A percentile compares a stretch with the other conserved stretches of the same genome.
Conservation (phyloP, 1,284 basidiomycete genomes). For the Apiotrichum mycotoxinovorans region DNA sequence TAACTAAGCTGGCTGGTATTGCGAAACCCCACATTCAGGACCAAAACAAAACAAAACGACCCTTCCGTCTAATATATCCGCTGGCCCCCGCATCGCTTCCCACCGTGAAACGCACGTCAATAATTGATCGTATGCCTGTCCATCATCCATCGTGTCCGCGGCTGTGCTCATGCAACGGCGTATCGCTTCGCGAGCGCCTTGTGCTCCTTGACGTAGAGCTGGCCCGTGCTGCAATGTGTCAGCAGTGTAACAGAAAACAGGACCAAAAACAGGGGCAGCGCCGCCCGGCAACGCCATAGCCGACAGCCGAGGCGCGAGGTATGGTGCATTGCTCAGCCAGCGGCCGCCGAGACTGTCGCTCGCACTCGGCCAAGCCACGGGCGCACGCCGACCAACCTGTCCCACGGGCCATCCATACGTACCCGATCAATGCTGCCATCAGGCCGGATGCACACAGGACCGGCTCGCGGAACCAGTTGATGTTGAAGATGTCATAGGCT, state of each 20-base stretch:
- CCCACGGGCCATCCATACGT: conserved; percentile 13
- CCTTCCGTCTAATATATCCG: too few relatives aligned
- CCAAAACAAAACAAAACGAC: too few relatives aligned
- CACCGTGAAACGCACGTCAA: too few relatives aligned
- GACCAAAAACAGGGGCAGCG: not conserved
- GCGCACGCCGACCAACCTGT: too few relatives aligned
- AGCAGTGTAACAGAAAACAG: not conserved
- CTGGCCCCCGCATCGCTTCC: too few relatives aligned
- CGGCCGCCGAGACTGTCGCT: not conserved
- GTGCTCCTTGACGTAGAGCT: conserved; percentile 18
- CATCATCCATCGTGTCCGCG: too few relatives aligned
- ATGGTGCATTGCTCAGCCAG: too few relatives aligned
- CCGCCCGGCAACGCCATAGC: not conserved
- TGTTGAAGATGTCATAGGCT: conserved; percentile 46
- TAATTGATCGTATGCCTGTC: too few relatives aligned
- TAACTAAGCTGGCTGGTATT: too few relatives aligned
- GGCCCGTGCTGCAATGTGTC: conserved; percentile 11
- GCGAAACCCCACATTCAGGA: too few relatives aligned
- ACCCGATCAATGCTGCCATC: conserved; percentile 39
- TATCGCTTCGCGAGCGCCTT: conserved; percentile 5
- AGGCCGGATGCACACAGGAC: conserved; percentile 41
- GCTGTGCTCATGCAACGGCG: not conserved
- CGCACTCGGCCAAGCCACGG: not conserved
- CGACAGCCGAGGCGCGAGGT: not conserved
- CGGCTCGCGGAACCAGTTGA: conserved; percentile 37